Base-by-base conservation (phyloP, 2,329 filamentous ascomycete genomes). In the Colletotrichum higginsianum region DNA sequence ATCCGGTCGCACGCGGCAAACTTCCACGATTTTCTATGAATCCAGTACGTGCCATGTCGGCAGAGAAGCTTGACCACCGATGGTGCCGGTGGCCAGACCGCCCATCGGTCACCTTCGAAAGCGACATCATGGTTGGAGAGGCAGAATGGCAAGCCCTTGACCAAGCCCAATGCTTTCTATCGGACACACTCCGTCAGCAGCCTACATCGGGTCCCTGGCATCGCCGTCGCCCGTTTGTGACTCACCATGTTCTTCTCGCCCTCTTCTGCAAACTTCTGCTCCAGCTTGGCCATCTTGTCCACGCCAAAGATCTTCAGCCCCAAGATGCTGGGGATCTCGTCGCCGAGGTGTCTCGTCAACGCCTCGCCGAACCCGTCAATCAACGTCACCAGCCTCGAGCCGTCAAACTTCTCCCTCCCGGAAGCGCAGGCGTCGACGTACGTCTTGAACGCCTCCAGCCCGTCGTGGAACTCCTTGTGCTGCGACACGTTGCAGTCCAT, bases 401-500 rank as follows among this genome's bases (percentile, higher is more conserved):
- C 80, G 49, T 79, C 75, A 57, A 77, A 82, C 53, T 70, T 63
- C 15, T 77, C 75, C 58, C 75, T 76, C 4, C 71, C 74, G 2
- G 64, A 74, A 0, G 42, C n/a, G 7, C 79, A 75, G 15, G 55
- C 74, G 15, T 76, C 67, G 4, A 79, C 68, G 64, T 81, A 81
- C 2, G 66, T 60, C 11, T 76, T 74, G 23, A 82, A 79, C 0
- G 53, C 47, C 1, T 77, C 76, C 9, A 84, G 38, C 0, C 79
- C 79, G 4, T 74, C 74, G 18, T 81, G 77, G 67, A 86, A 86
- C 1, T 76, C 75, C 11, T 78, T 76, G 71, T 86, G 84, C 63
- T 86, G 83, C 21, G 80, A 79, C 3, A 85, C 76, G 71, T 83
- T 86, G 55, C 68, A 75, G 16, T 82, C 81, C 83, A 85, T 85